Conservation (phyloP, 805 yeast genomes). For the Middelhovenomyces tepae region DNA sequence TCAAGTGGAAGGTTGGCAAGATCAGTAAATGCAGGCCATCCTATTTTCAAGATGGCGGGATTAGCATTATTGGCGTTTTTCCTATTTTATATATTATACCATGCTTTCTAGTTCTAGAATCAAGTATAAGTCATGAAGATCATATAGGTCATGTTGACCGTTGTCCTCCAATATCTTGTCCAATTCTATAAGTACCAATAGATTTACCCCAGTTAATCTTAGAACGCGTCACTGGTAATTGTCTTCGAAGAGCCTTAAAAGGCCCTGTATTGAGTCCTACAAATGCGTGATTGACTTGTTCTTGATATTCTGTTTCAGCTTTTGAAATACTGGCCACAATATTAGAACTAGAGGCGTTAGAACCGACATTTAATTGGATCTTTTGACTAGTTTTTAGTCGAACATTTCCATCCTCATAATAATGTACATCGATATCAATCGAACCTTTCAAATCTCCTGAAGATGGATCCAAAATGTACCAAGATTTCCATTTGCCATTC, state of each 20-base stretch:
- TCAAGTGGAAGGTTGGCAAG: slow-evolving; percentile 46
- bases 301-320: slow-evolving; percentile 54
- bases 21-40: slow-evolving; percentile 50
- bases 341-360: slow-evolving; percentile 18
- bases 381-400: slow-evolving; percentile 46
- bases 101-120: slow-evolving; percentile 31
- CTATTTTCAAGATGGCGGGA: slow-evolving; percentile 50
- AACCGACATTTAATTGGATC: slow-evolving; percentile 13
- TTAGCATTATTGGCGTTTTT: slow-evolving; percentile 46
- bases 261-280: slow-evolving; percentile 64
- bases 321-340: slow-evolving; percentile 41
- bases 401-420: slow-evolving; percentile 94
- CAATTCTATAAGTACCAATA: slow-evolving; percentile 80
- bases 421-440: slow-evolving; percentile 70
- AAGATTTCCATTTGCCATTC: slow-evolving; percentile 83
- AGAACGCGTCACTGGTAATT: slow-evolving; percentile 83
- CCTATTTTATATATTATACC: slow-evolving; percentile 46
- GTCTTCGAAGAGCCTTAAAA: slow-evolving; percentile 81
- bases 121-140: not conserved
- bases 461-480: slow-evolving; percentile 38
- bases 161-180: slow-evolving; percentile 27
- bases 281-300: slow-evolving; percentile 52
- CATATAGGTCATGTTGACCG: slow-evolving; percentile 2
- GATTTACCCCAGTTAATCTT: slow-evolving; percentile 94
- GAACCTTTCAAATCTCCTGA: slow-evolving; percentile 38